phyloP scores from a whole-genome alignment of 305 asterid genomes.

The Fraxinus floribunda region DNA sequence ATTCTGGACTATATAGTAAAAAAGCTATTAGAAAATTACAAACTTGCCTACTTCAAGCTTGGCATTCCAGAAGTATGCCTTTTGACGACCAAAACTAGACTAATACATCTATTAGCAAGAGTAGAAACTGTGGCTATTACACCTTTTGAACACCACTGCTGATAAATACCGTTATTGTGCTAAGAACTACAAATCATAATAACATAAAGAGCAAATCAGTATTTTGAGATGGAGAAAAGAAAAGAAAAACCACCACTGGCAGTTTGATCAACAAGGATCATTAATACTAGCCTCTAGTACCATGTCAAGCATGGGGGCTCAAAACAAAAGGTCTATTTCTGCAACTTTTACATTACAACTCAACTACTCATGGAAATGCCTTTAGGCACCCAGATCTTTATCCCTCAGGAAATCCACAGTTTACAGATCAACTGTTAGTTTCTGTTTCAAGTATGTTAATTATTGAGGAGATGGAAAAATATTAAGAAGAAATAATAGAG shows the following conservation, averaged over 20 bases:
- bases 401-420: not conserved
- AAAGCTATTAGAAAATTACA: not conserved
- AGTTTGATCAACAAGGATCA: not conserved
- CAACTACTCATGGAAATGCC: not conserved
- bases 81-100: constrained; percentile 46
- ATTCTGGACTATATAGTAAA: not conserved
- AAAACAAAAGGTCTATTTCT: not conserved
- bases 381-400: not conserved
- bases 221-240: not conserved
- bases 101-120: constrained; percentile 35
- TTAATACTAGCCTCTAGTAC: not conserved
- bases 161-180: not conserved
- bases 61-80: constrained; percentile 38
- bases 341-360: not conserved
- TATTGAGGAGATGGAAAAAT: not conserved
- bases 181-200: not conserved
- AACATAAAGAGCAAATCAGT: not conserved
- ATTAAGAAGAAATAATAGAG: not conserved
- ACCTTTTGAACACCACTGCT: not conserved
- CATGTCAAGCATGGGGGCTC: not conserved
- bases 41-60: constrained; percentile 5
- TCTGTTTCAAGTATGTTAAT: not conserved
- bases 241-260: not conserved
- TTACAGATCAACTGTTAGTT: not conserved
- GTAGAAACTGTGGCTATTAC: not conserved